Percentiles rank a stretch among this genome's conserved stretches.
Evolutionary conservation across 2,329 filamentous ascomycete genomes (phyloP).

Genomic region (Furcasterigmium sp.): DNA sequence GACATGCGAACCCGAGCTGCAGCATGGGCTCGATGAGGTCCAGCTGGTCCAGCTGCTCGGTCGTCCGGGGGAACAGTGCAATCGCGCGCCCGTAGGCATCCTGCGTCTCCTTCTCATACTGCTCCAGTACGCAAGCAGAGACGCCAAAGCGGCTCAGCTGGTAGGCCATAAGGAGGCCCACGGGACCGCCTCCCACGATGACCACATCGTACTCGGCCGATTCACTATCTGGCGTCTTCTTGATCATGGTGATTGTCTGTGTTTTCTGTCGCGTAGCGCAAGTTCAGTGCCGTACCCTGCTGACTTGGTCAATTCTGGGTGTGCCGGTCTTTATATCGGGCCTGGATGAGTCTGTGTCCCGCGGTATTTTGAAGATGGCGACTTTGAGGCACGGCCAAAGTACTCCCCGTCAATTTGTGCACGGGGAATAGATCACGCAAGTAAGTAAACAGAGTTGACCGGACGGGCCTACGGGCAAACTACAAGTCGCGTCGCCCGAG

Average conservation of each 20-base stretch:
- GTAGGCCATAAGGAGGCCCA: slow-evolving; percentile 32
- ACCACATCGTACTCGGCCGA: slow-evolving; percentile 29
- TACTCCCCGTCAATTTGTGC: too few species aligned
- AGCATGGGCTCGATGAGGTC: slow-evolving; percentile 41
- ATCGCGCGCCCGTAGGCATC: slow-evolving; percentile 49
- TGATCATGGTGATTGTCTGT: not conserved
- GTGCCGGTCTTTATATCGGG: too few species aligned
- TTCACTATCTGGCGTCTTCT: slow-evolving; percentile 12
- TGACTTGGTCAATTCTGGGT: too few species aligned
- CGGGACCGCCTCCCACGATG: slow-evolving; percentile 27
- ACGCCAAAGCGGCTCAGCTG: slow-evolving; percentile 27
- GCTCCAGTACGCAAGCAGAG: slow-evolving; percentile 28
- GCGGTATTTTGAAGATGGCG: too few species aligned
- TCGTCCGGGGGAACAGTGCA: slow-evolving; percentile 45
- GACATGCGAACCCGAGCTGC: slow-evolving; percentile 47
- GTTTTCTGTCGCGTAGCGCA: too few species aligned
- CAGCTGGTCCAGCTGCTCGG: slow-evolving; percentile 47
- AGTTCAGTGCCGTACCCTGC: too few species aligned
- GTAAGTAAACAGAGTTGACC: too few species aligned
- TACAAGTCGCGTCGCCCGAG: too few species aligned
- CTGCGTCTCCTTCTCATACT: slow-evolving; percentile 40
- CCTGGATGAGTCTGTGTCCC: too few species aligned
- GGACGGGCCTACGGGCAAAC: too few species aligned
- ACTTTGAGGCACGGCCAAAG: too few species aligned
- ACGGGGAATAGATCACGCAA: too few species aligned